Conservation (phyloP, 805 yeast species). For the Candida ulmi region DNA sequence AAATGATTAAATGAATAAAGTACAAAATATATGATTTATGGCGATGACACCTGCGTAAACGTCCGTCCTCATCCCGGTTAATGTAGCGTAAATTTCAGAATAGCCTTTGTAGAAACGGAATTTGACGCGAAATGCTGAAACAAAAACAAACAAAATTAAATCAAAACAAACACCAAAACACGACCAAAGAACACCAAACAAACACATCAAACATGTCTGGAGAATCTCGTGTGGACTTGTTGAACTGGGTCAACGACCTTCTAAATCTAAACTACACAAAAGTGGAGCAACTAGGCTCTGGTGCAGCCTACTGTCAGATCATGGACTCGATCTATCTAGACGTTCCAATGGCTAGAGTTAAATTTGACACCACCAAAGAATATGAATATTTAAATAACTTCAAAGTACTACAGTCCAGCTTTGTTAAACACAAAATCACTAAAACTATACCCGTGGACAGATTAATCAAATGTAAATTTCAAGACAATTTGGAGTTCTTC, state of each 20-base stretch:
- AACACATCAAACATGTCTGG: not conserved
- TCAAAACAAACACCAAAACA: not conserved
- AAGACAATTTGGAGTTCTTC: slow-evolving; percentile 88
- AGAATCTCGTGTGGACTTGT: slow-evolving; percentile 78
- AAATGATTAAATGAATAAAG: too few species aligned
- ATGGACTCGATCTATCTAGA: slow-evolving; percentile 82
- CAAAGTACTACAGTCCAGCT: slow-evolving; percentile 81
- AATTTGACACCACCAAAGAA: slow-evolving; percentile 62
- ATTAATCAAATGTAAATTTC: slow-evolving; percentile 81
- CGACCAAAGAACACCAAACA: too few species aligned
- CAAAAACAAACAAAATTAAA: not conserved
- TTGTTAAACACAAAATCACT: slow-evolving; percentile 62
- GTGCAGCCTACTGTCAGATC: slow-evolving; percentile 92
- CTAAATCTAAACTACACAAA: slow-evolving; percentile 61
- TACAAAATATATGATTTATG: too few species aligned
- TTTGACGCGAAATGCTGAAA: not conserved
- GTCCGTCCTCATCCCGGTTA: too few species aligned
- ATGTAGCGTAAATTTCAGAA: too few species aligned
- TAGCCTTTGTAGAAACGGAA: too few species aligned
- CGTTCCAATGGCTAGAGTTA: slow-evolving; percentile 74
- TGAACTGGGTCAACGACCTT: slow-evolving; percentile 79
- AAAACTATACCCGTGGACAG: slow-evolving; percentile 76
- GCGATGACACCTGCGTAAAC: not conserved
- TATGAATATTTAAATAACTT: slow-evolving; percentile 76
- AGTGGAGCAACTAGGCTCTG: slow-evolving; percentile 92